Evolutionary conservation across 139 green algal genomes (phyloP).

Genomic region (Penium margaritaceum): DNA sequence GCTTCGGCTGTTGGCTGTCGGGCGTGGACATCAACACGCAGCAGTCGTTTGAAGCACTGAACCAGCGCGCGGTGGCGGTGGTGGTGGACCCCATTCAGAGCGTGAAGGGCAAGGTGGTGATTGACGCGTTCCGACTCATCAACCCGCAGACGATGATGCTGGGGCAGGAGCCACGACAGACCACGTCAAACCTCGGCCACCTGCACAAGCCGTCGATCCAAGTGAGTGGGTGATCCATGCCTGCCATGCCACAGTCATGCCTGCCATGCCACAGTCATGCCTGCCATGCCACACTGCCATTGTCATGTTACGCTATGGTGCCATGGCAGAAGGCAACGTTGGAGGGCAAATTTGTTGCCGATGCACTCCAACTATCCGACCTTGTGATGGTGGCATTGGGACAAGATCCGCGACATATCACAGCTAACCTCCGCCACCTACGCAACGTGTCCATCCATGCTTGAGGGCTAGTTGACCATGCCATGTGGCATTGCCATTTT

Average conservation of each 20-base stretch:
- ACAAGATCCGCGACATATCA: neutral
- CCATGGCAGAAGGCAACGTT: too few relatives aligned
- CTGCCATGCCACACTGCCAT: too few relatives aligned
- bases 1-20: slow-evolving; percentile 98
- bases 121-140: slow-evolving; percentile 92
- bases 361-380: too few relatives aligned
- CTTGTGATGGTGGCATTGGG: neutral
- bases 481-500: too few relatives aligned
- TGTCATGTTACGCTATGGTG: too few relatives aligned
- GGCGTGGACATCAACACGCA: slow-evolving; percentile 99
- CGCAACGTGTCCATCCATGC: neutral
- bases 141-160: slow-evolving; percentile 98
- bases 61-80: slow-evolving; percentile 87
- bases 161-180: slow-evolving; percentile 94
- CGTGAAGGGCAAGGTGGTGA: slow-evolving; percentile 95
- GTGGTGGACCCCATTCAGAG: slow-evolving; percentile 96
- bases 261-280: too few relatives aligned
- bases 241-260: too few relatives aligned
- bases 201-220: slow-evolving; percentile 98
- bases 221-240: slow-evolving; percentile 8
- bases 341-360: too few relatives aligned
- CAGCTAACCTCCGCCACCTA: neutral
- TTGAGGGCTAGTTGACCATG: too few relatives aligned
- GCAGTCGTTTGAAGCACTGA: slow-evolving; percentile 97
- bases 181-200: slow-evolving; percentile 92